These are phyloP conservation scores for Lichtheimia ornata DNA, from an alignment of 371 early-diverging fungal genomes.

Conservation along the genomic window DNA sequence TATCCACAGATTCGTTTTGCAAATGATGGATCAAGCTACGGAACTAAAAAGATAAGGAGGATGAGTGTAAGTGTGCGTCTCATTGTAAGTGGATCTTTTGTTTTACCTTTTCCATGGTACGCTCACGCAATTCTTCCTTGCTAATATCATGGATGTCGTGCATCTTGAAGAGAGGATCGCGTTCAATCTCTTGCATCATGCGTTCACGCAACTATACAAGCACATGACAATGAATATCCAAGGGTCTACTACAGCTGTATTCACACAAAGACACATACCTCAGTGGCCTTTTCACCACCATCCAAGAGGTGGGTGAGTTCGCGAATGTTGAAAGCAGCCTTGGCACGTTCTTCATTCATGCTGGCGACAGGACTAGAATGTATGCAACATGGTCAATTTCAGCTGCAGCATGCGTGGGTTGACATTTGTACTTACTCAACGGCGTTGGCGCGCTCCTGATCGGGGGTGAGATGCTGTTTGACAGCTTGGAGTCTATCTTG, in stretches of 20 bases:
- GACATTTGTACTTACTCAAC: conserved; percentile 25
- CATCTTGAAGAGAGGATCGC: conserved; percentile 86
- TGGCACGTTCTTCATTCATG: conserved; percentile 73
- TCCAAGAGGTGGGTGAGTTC: conserved; percentile 84
- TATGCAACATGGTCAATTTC: not conserved
- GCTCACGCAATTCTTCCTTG: conserved; percentile 77
- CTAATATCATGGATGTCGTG: conserved; percentile 80
- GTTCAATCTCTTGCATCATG: conserved; percentile 86
- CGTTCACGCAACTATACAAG: conserved; percentile 71
- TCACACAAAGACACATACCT: conserved; percentile 24
- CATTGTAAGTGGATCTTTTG: not conserved
- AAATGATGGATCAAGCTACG: conserved; percentile 76
- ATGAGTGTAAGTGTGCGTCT: not conserved
- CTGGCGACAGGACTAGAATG: conserved; percentile 36
- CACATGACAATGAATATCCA: not conserved
- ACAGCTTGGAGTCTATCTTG: conserved; percentile 27
- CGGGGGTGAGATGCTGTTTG: conserved; percentile 31
- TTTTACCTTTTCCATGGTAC: conserved; percentile 79
- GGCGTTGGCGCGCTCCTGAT: conserved; percentile 24
- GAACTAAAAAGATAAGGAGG: conserved; percentile 32
- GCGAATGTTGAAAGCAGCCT: conserved; percentile 75
- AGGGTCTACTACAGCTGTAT: not conserved
- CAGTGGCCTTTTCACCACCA: conserved; percentile 70
- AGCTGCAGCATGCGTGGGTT: not conserved
- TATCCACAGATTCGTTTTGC: conserved; percentile 72